These are phyloP conservation scores for Gypsophila paniculata DNA, from an alignment of 179 eudicot genomes.

Conservation along the genomic window DNA sequence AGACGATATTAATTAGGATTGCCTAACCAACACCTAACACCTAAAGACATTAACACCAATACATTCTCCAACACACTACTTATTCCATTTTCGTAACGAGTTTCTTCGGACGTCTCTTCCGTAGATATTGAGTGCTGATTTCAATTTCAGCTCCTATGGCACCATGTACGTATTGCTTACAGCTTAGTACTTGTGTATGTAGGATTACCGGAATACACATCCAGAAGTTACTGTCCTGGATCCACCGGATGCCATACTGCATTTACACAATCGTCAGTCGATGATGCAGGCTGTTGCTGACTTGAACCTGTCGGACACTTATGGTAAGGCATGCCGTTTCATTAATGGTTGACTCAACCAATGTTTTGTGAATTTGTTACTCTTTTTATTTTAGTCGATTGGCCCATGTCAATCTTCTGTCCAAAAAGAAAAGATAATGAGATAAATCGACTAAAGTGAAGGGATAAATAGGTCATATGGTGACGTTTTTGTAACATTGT, in stretches of 20 bases:
- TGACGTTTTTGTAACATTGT: background rate
- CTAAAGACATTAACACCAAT: too few relatives aligned
- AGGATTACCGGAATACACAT: constrained; percentile 76
- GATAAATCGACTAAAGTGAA: too few relatives aligned
- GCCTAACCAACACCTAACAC: too few relatives aligned
- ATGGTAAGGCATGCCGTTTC: constrained; percentile 59
- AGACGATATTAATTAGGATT: too few relatives aligned
- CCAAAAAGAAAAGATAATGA: too few relatives aligned
- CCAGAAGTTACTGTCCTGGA: constrained; percentile 88
- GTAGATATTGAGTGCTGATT: background rate
- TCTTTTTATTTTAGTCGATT: too few relatives aligned
- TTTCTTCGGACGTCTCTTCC: background rate
- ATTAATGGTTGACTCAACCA: too few relatives aligned
- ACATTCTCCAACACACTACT: too few relatives aligned
- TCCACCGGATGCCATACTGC: constrained; percentile 94
- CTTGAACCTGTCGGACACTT: constrained; percentile 56
- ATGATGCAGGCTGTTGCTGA: constrained; percentile 94
- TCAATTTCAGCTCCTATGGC: constrained; percentile 4
- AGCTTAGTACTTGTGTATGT: constrained; percentile 7
- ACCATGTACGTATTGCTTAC: constrained; percentile 21
- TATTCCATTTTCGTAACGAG: background rate
- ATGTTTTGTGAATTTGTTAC: too few relatives aligned
- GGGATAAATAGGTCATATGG: too few relatives aligned
- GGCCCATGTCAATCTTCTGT: too few relatives aligned
- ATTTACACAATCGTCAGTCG: constrained; percentile 76